These are phyloP conservation scores for Albophoma yamanashiensis DNA, from an alignment of 2,329 filamentous ascomycete genomes.

Conservation along the genomic window DNA sequence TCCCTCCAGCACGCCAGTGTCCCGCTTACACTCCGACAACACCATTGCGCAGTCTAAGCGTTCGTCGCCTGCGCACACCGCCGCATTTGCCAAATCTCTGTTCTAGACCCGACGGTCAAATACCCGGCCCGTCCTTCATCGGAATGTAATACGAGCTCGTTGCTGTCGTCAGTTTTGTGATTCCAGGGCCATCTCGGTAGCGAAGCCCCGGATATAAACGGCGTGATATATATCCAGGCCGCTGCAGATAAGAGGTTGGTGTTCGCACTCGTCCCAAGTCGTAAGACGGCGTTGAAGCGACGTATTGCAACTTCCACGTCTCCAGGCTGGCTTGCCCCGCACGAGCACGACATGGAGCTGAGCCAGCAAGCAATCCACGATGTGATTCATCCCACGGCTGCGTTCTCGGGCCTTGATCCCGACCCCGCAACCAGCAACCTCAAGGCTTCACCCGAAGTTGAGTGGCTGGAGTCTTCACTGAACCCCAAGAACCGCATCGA, in stretches of 20 bases:
- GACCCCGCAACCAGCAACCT: not conserved
- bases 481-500: constrained; percentile 53
- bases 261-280: not conserved
- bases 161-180: not conserved
- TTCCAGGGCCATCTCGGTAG: not conserved
- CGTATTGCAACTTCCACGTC: not conserved
- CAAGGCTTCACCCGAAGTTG: not conserved
- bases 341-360: constrained; percentile 36
- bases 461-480: constrained; percentile 38
- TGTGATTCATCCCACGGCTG: constrained; percentile 48
- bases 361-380: constrained; percentile 40
- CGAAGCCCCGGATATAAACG: not conserved
- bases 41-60: not conserved
- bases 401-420: constrained; percentile 22
- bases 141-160: not conserved
- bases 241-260: not conserved
- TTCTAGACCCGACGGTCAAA: not conserved
- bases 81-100: not conserved
- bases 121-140: not conserved
- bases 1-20: not conserved
- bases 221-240: not conserved
- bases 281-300: not conserved
- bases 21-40: not conserved
- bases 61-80: not conserved
- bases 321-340: not conserved